Evolutionary conservation across 371 early-diverging fungal genomes (phyloP), one percentile per base, ranked within the genome.

Genomic region (Mortierella sp.): DNA sequence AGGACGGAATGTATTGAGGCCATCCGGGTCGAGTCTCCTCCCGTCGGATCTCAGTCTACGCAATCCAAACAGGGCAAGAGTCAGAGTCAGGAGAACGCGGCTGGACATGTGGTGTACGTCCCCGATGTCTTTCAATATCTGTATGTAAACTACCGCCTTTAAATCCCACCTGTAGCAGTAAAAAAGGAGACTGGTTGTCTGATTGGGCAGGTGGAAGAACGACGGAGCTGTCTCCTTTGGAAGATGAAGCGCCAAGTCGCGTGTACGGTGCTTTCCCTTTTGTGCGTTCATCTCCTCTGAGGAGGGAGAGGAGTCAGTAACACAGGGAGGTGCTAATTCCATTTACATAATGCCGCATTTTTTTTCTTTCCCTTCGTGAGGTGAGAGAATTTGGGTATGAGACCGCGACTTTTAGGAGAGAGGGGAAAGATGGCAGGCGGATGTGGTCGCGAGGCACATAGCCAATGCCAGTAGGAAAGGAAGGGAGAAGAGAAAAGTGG

Each of bases 91-190:
- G 43, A 30, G 29, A 43, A 57, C 18, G n/a, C 14, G 45, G 3
- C 21, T 7, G 18, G 60, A 64, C 30, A 37, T 6, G 60, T 60
- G 50, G 60, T 74, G 2, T 66, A 74, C 23, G 65, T 58, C 12
- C 75, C 75, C 1, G 75, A 74, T 0, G 66, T 74, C 43, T 74
- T 69, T 43, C 60, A 61, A 19, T 74, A 74, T 48, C 55, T 74
- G 1, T 74, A 74, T 23, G 61, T 74, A 15, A 74, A 74, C 45
- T 60, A 68, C 2, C 64, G 74, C n/a, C 57, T 72, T 1, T 72
- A 46, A 30, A 29, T 14, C n/a, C 48, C 21, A 37, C 45, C 14
- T 37, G 45, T n/a, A 18, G 21, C 45, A 43, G 15, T 30, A 44
- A 30, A 46, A n/a, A n/a, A n/a, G n/a, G n/a, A n/a, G n/a, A 50